Percentiles rank a stretch among this genome's conserved stretches.
Evolutionary conservation across 139 green algal genomes (phyloP).

Genomic region (Chlorella sp.): DNA sequence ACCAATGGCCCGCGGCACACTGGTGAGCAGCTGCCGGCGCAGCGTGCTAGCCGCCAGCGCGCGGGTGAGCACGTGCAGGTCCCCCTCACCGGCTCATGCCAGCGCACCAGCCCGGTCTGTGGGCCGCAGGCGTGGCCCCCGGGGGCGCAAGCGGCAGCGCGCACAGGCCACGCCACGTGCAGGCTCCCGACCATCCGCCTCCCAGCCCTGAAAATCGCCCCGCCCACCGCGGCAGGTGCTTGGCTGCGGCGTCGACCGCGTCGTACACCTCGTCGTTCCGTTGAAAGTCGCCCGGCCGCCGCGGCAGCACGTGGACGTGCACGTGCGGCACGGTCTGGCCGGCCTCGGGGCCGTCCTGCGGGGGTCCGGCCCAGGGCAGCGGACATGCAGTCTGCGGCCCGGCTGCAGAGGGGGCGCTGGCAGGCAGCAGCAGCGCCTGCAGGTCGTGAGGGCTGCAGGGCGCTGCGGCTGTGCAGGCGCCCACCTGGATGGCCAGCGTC

Average conservation of each 20-base stretch:
- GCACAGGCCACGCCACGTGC: no score
- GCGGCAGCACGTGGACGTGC: slow-evolving; percentile 94
- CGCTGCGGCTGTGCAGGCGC: no score
- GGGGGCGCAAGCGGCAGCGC: no score
- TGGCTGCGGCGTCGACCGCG: slow-evolving; percentile 56
- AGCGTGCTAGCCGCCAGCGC: no score
- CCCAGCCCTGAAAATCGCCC: no score
- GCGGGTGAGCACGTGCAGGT: no score
- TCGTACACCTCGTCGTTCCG: slow-evolving; percentile 95
- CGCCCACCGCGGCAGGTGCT: slow-evolving; percentile 13
- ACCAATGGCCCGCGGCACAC: not conserved
- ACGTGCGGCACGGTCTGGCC: slow-evolving; percentile 97
- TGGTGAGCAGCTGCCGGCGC: not conserved
- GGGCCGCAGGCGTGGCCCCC: no score
- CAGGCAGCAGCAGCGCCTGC: no score
- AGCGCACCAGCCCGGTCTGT: no score
- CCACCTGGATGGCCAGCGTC: slow-evolving; percentile 83
- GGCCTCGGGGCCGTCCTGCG: slow-evolving; percentile 65
- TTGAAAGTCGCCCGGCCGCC: slow-evolving; percentile 84
- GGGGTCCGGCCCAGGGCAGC: not conserved
- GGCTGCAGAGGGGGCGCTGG: not conserved
- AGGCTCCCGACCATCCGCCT: no score
- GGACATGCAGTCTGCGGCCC: slow-evolving; percentile 3
- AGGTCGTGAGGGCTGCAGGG: no score
- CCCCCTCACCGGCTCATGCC: no score